phyloP scores from a whole-genome alignment of 352 stramenopile species.

The Pythium coloratum region DNA sequence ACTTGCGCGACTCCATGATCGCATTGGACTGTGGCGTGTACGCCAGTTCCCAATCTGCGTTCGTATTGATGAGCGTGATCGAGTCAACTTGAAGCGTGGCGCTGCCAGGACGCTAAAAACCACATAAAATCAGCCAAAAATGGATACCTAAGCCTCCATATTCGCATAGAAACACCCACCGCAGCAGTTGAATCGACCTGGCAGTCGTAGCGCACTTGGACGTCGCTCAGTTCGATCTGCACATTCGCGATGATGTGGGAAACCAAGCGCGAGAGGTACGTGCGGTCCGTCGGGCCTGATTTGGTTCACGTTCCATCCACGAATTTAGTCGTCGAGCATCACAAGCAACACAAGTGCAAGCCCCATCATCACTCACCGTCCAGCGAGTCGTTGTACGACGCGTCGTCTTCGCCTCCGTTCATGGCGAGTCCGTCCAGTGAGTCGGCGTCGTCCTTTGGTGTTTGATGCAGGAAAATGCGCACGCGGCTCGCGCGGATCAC shows the following conservation, averaged over 20 bases:
- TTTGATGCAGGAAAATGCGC: constrained; percentile 69
- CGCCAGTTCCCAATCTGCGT: constrained; percentile 71
- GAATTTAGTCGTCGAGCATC: not conserved
- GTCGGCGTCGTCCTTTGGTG: constrained; percentile 28
- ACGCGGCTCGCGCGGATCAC: constrained; percentile 76
- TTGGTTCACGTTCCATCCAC: not conserved
- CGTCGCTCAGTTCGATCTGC: constrained; percentile 80
- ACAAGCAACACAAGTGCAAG: not conserved
- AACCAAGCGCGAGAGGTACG: constrained; percentile 80
- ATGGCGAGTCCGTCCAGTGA: constrained; percentile 17
- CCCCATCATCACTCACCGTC: constrained; percentile 1
- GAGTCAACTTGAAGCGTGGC: constrained; percentile 65
- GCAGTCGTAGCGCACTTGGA: constrained; percentile 86
- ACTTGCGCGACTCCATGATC: constrained; percentile 78
- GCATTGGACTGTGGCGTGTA: constrained; percentile 77
- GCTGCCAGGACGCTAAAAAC: constrained; percentile 56
- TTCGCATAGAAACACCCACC: constrained; percentile 31
- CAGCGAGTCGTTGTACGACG: constrained; percentile 13
- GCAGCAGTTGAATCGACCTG: constrained; percentile 54
- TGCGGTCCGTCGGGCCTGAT: constrained; percentile 49
- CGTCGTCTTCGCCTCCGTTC: constrained; percentile 18
- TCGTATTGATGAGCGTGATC: constrained; percentile 73
- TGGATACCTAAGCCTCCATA: not conserved
- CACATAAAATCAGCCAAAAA: constrained; percentile 3
- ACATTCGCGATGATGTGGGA: constrained; percentile 87